Conservation (phyloP, 192 early-diverging fungal species). For the Dissophora globulifera region DNA sequence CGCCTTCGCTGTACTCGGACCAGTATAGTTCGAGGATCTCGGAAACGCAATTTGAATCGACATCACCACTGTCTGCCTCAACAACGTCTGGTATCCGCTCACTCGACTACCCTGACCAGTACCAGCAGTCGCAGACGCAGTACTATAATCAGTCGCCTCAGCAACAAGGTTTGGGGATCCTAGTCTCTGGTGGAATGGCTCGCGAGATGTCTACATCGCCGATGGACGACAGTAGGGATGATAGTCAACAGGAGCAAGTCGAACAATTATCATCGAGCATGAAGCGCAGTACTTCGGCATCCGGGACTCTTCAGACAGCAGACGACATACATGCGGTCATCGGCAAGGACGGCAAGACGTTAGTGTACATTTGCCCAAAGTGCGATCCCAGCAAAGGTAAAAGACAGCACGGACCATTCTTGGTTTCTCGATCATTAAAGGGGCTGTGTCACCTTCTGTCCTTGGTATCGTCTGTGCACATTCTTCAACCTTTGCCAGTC, state of each 20-base stretch:
- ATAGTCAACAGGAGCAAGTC: not conserved
- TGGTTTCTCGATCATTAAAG: too few species aligned
- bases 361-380: slow-evolving; percentile 39
- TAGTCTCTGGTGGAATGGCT: slow-evolving; percentile 29
- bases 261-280: not conserved
- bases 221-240: not conserved
- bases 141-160: slow-evolving; percentile 22
- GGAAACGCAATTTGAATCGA: slow-evolving; percentile 8
- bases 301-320: not conserved
- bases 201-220: slow-evolving; percentile 10
- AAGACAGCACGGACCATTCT: slow-evolving; percentile 16
- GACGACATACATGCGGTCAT: slow-evolving; percentile 42
- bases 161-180: slow-evolving; percentile 32
- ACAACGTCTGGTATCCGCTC: not conserved
- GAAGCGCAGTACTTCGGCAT: slow-evolving; percentile 7
- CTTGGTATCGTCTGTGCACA: too few species aligned
- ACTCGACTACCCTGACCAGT: slow-evolving; percentile 26
- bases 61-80: slow-evolving; percentile 2
- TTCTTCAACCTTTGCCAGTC: too few species aligned
- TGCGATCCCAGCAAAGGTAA: slow-evolving; percentile 44
- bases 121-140: slow-evolving; percentile 19
- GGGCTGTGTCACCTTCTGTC: not conserved
- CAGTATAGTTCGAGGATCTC: not conserved
- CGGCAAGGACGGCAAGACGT: slow-evolving; percentile 43
- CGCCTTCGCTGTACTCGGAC: slow-evolving; percentile 24